Evolutionary conservation across 441 rosid genomes (phyloP).

Genomic region (Gossypium trilobum): DNA sequence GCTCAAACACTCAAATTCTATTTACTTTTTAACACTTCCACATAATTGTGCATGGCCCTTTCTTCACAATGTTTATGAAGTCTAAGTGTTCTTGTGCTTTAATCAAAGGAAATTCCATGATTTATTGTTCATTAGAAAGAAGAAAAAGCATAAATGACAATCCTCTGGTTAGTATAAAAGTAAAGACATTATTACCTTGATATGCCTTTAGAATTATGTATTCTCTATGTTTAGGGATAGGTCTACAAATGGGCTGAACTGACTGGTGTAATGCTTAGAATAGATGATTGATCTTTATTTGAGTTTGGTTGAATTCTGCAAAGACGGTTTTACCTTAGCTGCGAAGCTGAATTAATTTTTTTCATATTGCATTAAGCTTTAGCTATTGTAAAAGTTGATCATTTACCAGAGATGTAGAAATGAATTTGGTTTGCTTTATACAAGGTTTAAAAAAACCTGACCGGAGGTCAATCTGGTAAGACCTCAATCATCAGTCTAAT

Average conservation of each 20-base stretch:
- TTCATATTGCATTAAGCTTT: background rate
- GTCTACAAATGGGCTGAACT: background rate
- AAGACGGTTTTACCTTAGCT: background rate
- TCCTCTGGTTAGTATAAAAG: background rate
- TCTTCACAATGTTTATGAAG: background rate
- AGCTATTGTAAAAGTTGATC: background rate
- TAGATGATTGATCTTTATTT: background rate
- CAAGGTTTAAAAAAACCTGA: background rate
- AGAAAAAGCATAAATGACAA: background rate
- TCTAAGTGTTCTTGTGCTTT: background rate
- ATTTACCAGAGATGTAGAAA: background rate
- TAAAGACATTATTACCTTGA: background rate
- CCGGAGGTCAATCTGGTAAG: background rate
- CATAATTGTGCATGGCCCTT: background rate
- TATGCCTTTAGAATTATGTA: background rate
- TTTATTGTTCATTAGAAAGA: background rate
- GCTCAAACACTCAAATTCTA: background rate
- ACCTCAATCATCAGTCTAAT: background rate
- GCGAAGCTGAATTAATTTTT: background rate
- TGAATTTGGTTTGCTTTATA: background rate
- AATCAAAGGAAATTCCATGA: background rate
- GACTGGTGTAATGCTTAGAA: background rate
- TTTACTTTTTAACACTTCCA: background rate
- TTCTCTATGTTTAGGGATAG: background rate
- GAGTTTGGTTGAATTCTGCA: background rate